Conservation (phyloP, 257 asterid species). For the Ilex asprella region DNA sequence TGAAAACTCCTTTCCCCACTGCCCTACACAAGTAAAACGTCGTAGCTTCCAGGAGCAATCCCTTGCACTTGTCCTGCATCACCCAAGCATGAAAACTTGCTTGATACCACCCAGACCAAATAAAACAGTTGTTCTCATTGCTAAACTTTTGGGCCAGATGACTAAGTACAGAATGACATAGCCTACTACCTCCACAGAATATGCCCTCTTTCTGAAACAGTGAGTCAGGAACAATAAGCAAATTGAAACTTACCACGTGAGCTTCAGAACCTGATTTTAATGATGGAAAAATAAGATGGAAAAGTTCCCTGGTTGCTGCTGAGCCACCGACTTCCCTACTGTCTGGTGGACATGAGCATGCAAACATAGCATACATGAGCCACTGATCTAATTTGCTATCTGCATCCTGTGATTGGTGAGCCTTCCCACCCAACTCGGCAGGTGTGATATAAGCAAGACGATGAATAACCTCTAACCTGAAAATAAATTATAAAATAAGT, state of each 20-base stretch:
- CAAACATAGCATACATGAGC: constrained; percentile 98
- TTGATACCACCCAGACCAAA: not conserved
- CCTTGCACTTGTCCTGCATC: not conserved
- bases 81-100: not conserved
- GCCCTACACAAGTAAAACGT: too few species aligned
- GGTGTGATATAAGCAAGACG: constrained; percentile 95
- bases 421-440: constrained; percentile 94
- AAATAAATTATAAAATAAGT: constrained; percentile 18
- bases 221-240: not conserved
- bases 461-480: constrained; percentile 91
- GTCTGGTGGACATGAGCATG: constrained; percentile 87
- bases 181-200: not conserved
- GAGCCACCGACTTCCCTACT: constrained; percentile 84
- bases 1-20: not conserved
- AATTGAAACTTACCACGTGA: constrained; percentile 57
- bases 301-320: constrained; percentile 79
- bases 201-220: not conserved
- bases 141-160: not conserved
- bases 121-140: not conserved
- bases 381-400: constrained; percentile 97
- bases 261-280: constrained; percentile 93
- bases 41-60: too few species aligned
- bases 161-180: not conserved
- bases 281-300: constrained; percentile 92
- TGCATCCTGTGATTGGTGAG: constrained; percentile 87